Base-by-base conservation (phyloP, 2,329 filamentous ascomycete species). In the Talaromyces verruculosus region DNA sequence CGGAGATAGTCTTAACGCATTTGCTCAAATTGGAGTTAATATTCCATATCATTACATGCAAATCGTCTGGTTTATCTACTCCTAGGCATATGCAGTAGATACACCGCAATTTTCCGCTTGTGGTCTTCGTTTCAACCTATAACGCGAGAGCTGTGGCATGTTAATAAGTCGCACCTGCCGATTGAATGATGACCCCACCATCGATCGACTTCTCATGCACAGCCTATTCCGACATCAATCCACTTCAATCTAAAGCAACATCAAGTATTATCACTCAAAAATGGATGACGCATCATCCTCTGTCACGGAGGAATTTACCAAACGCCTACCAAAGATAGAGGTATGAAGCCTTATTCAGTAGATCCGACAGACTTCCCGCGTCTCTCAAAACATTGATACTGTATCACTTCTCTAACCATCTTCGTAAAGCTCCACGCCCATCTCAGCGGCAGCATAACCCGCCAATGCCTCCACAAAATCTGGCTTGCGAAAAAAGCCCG, bases 371-470 rank as follows among this genome's bases (percentile, higher is more conserved):
- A 4, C 25, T 25, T 25, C 25, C 6, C 47, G 19, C 47, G 8
- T 30, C 22, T 49, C 19, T 47, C n/a, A 13, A 19, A 22, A 19
- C n/a, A 47, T 47, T 22, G 19, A 15, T 49, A 8, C 41, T 8
- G 19, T 13, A 13, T 49, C 45, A 11, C n/a, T 8, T 47, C 10
- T 49, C 45, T 49, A 25, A 49, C 19, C 17, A 49, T 7, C 13
- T 22, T 19, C 7, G 5, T 1, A n/a, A n/a, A 93, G 89, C 85
- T 94, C 63, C 91, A 95, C 72, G 91, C 91, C 68, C 91, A 95
- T 77, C 83, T 95, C 53, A 91, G 88, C 47, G 91, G 91, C 63
- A 92, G 89, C 76, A 91, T 95, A 75, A 89, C 86, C 73, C 86
- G 89, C 37, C 80, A 87, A 71, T 89, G 87, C 67, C 85, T 95